Evolutionary conservation across 352 stramenopile genomes (phyloP).

Genomic region (Pythium aphanidermatum): DNA sequence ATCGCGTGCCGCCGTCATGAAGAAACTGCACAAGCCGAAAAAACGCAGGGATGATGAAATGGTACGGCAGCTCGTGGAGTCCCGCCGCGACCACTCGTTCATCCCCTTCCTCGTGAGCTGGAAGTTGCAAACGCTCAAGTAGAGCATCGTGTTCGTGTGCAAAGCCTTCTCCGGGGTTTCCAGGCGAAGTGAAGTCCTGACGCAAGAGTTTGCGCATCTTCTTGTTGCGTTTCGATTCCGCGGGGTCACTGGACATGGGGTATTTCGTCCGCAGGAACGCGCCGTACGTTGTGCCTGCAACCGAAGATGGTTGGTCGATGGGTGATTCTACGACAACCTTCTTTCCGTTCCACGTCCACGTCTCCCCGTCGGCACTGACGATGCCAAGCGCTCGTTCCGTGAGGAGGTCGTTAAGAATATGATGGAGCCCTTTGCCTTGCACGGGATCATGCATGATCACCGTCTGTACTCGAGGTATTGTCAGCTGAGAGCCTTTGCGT

Average conservation of each 20-base stretch:
- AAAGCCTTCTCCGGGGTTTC: constrained; percentile 44
- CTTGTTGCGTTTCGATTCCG: constrained; percentile 50
- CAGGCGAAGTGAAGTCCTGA: constrained; percentile 52
- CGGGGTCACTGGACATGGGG: constrained; percentile 40
- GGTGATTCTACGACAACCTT: constrained; percentile 11
- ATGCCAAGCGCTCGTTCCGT: constrained; percentile 44
- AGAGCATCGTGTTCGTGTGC: constrained; percentile 32
- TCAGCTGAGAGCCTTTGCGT: background rate
- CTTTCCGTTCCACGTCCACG: constrained; percentile 46
- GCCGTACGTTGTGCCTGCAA: constrained; percentile 44
- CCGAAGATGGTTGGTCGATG: background rate
- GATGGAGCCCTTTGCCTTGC: constrained; percentile 62
- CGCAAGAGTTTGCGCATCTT: constrained; percentile 49
- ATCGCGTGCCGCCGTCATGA: constrained; percentile 33
- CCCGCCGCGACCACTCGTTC: constrained; percentile 21
- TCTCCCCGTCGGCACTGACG: constrained; percentile 19
- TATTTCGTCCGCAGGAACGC: constrained; percentile 59
- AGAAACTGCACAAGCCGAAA: constrained; percentile 50
- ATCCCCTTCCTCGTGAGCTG: constrained; percentile 15
- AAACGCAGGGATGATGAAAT: constrained; percentile 66
- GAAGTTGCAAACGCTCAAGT: constrained; percentile 42
- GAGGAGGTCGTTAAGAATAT: constrained; percentile 76
- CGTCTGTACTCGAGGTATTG: constrained; percentile 29
- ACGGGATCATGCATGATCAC: constrained; percentile 81
- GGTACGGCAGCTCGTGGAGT: constrained; percentile 37